Evolutionary conservation across 2,329 filamentous ascomycete species (phyloP).

Genomic region (Hysterium pulicare): DNA sequence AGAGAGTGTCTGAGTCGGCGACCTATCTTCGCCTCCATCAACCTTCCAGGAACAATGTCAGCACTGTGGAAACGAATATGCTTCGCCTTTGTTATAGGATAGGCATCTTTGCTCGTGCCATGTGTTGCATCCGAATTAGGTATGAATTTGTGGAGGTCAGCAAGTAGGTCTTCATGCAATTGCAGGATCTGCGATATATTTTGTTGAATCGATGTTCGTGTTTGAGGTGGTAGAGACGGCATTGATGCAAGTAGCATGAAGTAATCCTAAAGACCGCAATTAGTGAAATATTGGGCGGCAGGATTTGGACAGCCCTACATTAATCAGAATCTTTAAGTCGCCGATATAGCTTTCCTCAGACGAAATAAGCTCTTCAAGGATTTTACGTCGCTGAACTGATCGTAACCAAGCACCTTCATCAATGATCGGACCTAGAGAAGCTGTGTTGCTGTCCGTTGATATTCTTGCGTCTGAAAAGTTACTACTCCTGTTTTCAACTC

Average conservation of each 20-base stretch:
- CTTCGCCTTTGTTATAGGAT: constrained; percentile 33
- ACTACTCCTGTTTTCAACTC: constrained; percentile 60
- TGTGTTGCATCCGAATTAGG: constrained; percentile 58
- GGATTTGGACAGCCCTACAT: constrained; percentile 59
- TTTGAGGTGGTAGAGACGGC: constrained; percentile 60
- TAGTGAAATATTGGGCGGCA: too few species aligned
- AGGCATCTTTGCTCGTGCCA: constrained; percentile 27
- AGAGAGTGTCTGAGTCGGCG: constrained; percentile 44
- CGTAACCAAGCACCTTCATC: constrained; percentile 71
- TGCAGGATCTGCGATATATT: constrained; percentile 78
- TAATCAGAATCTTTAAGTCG: constrained; percentile 80
- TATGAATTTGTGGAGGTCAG: constrained; percentile 67
- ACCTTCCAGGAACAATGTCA: constrained; percentile 42
- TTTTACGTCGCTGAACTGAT: constrained; percentile 69
- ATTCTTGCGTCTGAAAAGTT: constrained; percentile 59
- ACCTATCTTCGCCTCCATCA: constrained; percentile 31
- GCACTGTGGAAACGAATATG: constrained; percentile 49
- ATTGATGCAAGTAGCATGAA: constrained; percentile 65
- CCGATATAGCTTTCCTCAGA: constrained; percentile 88
- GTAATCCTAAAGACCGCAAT: constrained; percentile 41
- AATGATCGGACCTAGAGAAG: constrained; percentile 44
- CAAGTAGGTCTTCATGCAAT: constrained; percentile 77
- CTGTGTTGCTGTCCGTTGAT: constrained; percentile 56
- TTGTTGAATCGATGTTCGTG: constrained; percentile 70
- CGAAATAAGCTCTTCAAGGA: constrained; percentile 78